These are phyloP conservation scores for Pseudocercospora macadamiae DNA, from an alignment of 2,329 filamentous ascomycete genomes.

Conservation along the genomic window DNA sequence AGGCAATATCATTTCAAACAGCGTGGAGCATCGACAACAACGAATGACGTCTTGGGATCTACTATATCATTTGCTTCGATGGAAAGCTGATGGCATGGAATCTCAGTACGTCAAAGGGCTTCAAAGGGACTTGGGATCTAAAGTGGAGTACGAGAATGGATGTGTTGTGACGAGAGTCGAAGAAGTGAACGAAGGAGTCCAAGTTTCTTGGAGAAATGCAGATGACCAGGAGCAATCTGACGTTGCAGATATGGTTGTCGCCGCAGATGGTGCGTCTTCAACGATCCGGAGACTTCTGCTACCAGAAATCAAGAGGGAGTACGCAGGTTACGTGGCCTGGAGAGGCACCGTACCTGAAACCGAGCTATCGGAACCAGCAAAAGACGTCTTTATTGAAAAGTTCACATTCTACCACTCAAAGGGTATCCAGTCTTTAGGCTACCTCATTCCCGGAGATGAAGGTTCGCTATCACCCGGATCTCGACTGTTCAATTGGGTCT, in stretches of 20 bases:
- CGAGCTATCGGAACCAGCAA: conserved; percentile 39
- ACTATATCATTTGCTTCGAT: conserved; percentile 49
- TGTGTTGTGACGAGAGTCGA: conserved; percentile 35
- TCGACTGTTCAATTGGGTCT: conserved; percentile 53
- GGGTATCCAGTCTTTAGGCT: conserved; percentile 46
- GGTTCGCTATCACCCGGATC: conserved; percentile 44
- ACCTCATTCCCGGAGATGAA: conserved; percentile 50
- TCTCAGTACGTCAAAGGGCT: conserved; percentile 34
- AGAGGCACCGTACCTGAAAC: conserved; percentile 38
- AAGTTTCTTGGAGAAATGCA: conserved; percentile 32
- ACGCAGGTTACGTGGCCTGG: conserved; percentile 39
- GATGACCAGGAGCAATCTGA: conserved; percentile 26
- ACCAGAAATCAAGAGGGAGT: conserved; percentile 34
- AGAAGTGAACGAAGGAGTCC: conserved; percentile 24
- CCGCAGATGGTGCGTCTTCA: conserved; percentile 46
- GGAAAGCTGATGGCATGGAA: conserved; percentile 48
- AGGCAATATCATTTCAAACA: conserved; percentile 35
- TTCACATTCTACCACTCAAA: conserved; percentile 46
- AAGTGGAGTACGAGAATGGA: conserved; percentile 36
- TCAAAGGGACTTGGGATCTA: conserved; percentile 18
- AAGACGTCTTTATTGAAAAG: conserved; percentile 40
- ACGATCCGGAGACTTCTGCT: conserved; percentile 32
- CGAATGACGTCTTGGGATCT: conserved; percentile 56
- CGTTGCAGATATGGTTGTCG: conserved; percentile 45
- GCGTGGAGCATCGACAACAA: conserved; percentile 41